Evolutionary conservation across 2,329 filamentous ascomycete species (phyloP).

Genomic region (Paracoccidioides brasiliensis): DNA sequence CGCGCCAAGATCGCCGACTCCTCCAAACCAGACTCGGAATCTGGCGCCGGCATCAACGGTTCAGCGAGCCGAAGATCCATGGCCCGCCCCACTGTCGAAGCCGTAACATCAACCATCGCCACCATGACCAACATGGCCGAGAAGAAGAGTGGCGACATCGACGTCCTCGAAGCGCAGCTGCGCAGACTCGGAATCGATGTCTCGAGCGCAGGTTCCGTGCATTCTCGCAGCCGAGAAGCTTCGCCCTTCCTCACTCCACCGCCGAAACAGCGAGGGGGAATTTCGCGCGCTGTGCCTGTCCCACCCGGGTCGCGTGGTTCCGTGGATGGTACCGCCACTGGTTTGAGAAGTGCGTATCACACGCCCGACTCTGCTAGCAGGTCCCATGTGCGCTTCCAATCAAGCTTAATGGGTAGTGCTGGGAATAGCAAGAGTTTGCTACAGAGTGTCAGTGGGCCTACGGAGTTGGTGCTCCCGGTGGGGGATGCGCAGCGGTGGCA

Average conservation of each 20-base stretch:
- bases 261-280: slow-evolving; percentile 15
- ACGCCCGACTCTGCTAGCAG: slow-evolving; percentile 26
- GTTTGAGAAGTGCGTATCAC: slow-evolving; percentile 23
- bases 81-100: slow-evolving; percentile 69
- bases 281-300: slow-evolving; percentile 18
- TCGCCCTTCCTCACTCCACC: slow-evolving; percentile 26
- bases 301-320: slow-evolving; percentile 29
- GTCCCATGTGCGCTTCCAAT: slow-evolving; percentile 11
- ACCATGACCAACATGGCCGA: slow-evolving; percentile 92
- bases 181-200: slow-evolving; percentile 49
- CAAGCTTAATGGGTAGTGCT: slow-evolving; percentile 24
- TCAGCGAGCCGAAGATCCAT: slow-evolving; percentile 14
- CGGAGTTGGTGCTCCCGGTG: slow-evolving; percentile 12
- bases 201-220: slow-evolving; percentile 5
- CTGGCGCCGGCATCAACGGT: slow-evolving; percentile 22
- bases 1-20: slow-evolving; percentile 60
- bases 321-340: slow-evolving; percentile 14
- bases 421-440: slow-evolving; percentile 23
- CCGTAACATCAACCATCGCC: slow-evolving; percentile 76
- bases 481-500: slow-evolving; percentile 24
- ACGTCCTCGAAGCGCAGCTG: slow-evolving; percentile 78
- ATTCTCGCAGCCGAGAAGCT: slow-evolving; percentile 19
- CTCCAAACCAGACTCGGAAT: slow-evolving; percentile 37
- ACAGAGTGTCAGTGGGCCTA: slow-evolving; percentile 19
- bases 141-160: slow-evolving; percentile 79